These are phyloP conservation scores for Penicillium aurantiogriseum DNA, from an alignment of 2,329 filamentous ascomycete genomes.

Conservation along the genomic window DNA sequence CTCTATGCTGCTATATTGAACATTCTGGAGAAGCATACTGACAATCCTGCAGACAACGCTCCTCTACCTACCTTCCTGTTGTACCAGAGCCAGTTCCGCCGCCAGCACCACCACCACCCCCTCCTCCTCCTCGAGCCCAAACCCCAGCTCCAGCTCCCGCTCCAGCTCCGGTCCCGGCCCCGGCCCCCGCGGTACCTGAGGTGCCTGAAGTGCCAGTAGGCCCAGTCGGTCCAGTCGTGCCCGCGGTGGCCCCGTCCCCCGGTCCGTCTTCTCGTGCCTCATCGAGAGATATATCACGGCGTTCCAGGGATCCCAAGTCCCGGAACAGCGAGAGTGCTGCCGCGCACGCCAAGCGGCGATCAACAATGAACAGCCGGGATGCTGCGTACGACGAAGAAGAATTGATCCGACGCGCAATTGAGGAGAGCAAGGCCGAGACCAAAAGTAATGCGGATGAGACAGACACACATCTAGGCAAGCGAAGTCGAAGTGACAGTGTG, in stretches of 20 bases:
- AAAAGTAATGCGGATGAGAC: constrained; percentile 54
- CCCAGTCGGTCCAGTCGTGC: neutral
- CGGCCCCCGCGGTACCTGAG: neutral
- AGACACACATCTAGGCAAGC: constrained; percentile 68
- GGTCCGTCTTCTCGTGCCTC: constrained; percentile 45
- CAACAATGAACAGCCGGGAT: constrained; percentile 95
- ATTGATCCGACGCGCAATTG: constrained; percentile 81
- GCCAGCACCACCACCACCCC: neutral
- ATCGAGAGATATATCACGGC: constrained; percentile 40
- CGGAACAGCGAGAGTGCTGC: constrained; percentile 51
- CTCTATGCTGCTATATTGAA: constrained; percentile 8
- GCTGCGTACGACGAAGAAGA: constrained; percentile 96
- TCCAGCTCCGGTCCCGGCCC: neutral
- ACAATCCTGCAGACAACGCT: constrained; percentile 54
- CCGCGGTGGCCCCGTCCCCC: constrained; percentile 25
- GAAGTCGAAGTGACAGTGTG: constrained; percentile 86
- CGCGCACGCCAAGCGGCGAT: constrained; percentile 75
- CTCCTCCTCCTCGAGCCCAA: neutral
- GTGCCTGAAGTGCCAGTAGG: neutral
- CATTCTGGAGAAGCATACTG: constrained; percentile 23
- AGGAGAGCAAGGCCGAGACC: constrained; percentile 87
- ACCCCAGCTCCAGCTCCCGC: neutral
- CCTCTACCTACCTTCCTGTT: constrained; percentile 63
- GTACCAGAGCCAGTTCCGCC: constrained; percentile 33
- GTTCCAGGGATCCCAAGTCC: constrained; percentile 43